Conservation (phyloP, 345 rosid species). For the Citrus medica region DNA sequence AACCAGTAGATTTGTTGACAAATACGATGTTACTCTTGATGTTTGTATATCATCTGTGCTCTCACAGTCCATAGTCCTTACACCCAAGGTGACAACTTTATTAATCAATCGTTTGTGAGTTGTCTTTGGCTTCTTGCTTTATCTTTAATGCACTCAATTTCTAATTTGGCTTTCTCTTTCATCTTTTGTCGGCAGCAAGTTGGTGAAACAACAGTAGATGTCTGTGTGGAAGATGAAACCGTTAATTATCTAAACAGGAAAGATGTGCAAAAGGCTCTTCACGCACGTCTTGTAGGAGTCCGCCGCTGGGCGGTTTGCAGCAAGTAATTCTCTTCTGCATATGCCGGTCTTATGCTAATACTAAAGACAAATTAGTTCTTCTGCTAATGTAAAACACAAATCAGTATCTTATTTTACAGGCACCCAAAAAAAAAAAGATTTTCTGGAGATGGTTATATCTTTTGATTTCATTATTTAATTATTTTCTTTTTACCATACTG, state of each 20-base stretch:
- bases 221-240: slow-evolving; percentile 94
- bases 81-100: slow-evolving; percentile 54
- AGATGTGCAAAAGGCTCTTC: slow-evolving; percentile 92
- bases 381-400: background rate
- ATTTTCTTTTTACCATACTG: background rate
- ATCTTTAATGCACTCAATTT: background rate
- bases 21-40: slow-evolving; percentile 94
- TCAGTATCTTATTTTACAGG: background rate
- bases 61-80: slow-evolving; percentile 70
- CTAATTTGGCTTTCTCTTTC: background rate
- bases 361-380: background rate
- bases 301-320: slow-evolving; percentile 83
- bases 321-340: slow-evolving; percentile 52
- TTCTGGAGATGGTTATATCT: slow-evolving; percentile 4
- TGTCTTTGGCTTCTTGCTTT: background rate
- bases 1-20: slow-evolving; percentile 89
- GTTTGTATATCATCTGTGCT: slow-evolving; percentile 79
- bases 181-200: slow-evolving; percentile 50
- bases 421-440: background rate
- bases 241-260: slow-evolving; percentile 79
- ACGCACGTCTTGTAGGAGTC: slow-evolving; percentile 84
- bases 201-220: slow-evolving; percentile 70
- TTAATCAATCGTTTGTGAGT: background rate
- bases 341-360: background rate
- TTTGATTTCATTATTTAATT: background rate